Evolutionary conservation across 164 flowering plant species (phyloP).

Genomic region (Aristolochia fimbriata): DNA sequence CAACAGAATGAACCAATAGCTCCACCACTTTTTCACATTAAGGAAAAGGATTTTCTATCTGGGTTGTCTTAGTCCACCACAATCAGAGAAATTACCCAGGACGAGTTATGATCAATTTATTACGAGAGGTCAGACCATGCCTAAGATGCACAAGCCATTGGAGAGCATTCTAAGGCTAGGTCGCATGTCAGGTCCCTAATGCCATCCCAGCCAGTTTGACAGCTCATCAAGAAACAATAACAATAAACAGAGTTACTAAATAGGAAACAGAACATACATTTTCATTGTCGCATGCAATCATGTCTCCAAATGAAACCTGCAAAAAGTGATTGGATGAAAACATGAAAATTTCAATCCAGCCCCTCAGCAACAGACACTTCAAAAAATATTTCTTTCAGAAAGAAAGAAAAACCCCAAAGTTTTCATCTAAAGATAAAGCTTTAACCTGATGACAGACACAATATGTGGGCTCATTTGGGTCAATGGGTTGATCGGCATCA

Average conservation of each 20-base stretch:
- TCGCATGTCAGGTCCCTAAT: too few species aligned
- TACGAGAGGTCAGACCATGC: too few species aligned
- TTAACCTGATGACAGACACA: slow-evolving; percentile 94
- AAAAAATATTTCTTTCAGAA: neutral
- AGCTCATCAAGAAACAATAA: neutral
- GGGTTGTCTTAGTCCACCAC: too few species aligned
- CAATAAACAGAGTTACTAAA: neutral
- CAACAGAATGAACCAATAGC: too few species aligned
- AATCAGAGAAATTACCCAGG: too few species aligned
- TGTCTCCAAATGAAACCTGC: slow-evolving; percentile 97
- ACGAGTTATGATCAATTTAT: too few species aligned
- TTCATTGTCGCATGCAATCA: slow-evolving; percentile 99
- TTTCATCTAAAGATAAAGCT: neutral
- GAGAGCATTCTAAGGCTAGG: too few species aligned
- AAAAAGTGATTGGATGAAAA: slow-evolving; percentile 6
- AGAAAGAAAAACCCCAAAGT: neutral
- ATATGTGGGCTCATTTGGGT: slow-evolving; percentile 98
- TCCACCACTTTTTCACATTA: too few species aligned
- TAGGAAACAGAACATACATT: slow-evolving; percentile 43
- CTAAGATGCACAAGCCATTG: too few species aligned
- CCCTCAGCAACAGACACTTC: neutral
- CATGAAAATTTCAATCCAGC: neutral
- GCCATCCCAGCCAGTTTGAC: neutral
- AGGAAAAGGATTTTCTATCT: too few species aligned
- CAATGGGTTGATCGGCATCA: slow-evolving; percentile 88